Conservation (phyloP, 352 stramenopile genomes). For the Phytophthora cactorum region DNA sequence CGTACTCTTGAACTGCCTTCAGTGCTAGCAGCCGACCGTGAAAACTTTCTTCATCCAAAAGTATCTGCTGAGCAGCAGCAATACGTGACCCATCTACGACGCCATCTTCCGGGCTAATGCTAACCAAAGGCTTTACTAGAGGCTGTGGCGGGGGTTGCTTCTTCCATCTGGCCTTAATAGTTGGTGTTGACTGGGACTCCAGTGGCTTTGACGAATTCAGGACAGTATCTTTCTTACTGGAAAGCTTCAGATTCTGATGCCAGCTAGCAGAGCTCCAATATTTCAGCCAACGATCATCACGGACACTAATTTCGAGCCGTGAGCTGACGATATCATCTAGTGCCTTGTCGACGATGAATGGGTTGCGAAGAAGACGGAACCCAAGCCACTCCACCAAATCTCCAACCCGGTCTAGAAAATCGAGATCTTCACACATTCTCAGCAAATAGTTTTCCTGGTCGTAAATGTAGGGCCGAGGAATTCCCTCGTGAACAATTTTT, state of each 20-base stretch:
- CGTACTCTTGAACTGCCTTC: slow-evolving; percentile 19
- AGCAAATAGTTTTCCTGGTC: slow-evolving; percentile 60
- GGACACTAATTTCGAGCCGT: slow-evolving; percentile 20
- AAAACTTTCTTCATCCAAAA: slow-evolving; percentile 62
- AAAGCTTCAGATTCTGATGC: slow-evolving; percentile 13
- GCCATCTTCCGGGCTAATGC: slow-evolving; percentile 57
- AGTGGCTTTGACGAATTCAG: not conserved
- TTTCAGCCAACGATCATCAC: slow-evolving; percentile 27
- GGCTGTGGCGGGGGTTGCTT: slow-evolving; percentile 23
- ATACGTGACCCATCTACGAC: slow-evolving; percentile 50
- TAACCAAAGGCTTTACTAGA: slow-evolving; percentile 52
- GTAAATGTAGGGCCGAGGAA: slow-evolving; percentile 45
- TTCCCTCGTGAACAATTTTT: slow-evolving; percentile 38
- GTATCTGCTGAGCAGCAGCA: slow-evolving; percentile 26
- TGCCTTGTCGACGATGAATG: slow-evolving; percentile 49
- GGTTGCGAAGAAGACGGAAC: slow-evolving; percentile 59
- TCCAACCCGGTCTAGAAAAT: slow-evolving; percentile 52
- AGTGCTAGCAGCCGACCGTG: slow-evolving; percentile 36
- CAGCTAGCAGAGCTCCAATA: slow-evolving; percentile 41
- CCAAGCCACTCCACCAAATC: slow-evolving; percentile 59
- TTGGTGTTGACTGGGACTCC: not conserved
- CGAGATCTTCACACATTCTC: slow-evolving; percentile 55
- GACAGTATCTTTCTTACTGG: not conserved
- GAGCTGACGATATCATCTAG: slow-evolving; percentile 39
- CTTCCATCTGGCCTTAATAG: slow-evolving; percentile 12